Percentiles rank a stretch among this genome's conserved stretches.
Evolutionary conservation across 805 yeast genomes (phyloP).

Genomic region (Kazachstania martiniae): DNA sequence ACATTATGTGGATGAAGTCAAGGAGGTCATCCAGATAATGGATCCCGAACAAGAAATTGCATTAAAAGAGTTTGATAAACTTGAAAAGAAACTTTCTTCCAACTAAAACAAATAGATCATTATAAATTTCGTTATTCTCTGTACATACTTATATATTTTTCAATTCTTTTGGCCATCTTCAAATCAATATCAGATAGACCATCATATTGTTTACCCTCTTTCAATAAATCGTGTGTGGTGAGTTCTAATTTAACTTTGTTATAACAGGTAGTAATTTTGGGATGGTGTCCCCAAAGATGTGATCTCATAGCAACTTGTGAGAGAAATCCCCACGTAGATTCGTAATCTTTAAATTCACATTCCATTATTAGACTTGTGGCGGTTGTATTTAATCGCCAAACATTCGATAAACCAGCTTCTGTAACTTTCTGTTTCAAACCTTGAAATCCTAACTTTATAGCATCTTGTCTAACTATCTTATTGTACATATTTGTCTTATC

Average conservation of each 20-base stretch:
- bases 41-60: constrained; percentile 74
- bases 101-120: constrained; percentile 1
- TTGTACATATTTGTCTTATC: no score
- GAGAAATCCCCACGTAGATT: constrained; percentile 58
- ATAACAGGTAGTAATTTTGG: constrained; percentile 54
- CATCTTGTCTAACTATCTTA: constrained; percentile 25
- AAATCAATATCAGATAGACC: constrained; percentile 44
- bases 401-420: background rate
- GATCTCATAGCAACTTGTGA: constrained; percentile 47
- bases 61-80: constrained; percentile 70
- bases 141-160: constrained; percentile 24
- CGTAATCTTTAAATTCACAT: constrained; percentile 37
- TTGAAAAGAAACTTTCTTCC: constrained; percentile 47
- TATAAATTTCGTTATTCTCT: constrained; percentile 1
- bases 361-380: constrained; percentile 2
- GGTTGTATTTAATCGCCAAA: constrained; percentile 1
- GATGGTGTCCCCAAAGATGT: constrained; percentile 57
- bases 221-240: constrained; percentile 51
- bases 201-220: constrained; percentile 18
- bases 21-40: constrained; percentile 75
- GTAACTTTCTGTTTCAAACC: constrained; percentile 16
- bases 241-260: constrained; percentile 43
- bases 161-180: constrained; percentile 41
- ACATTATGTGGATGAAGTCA: constrained; percentile 93
- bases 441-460: constrained; percentile 18